phyloP scores from a whole-genome alignment of 2,329 filamentous ascomycete genomes.

The Ambrosiella cleistominuta region DNA sequence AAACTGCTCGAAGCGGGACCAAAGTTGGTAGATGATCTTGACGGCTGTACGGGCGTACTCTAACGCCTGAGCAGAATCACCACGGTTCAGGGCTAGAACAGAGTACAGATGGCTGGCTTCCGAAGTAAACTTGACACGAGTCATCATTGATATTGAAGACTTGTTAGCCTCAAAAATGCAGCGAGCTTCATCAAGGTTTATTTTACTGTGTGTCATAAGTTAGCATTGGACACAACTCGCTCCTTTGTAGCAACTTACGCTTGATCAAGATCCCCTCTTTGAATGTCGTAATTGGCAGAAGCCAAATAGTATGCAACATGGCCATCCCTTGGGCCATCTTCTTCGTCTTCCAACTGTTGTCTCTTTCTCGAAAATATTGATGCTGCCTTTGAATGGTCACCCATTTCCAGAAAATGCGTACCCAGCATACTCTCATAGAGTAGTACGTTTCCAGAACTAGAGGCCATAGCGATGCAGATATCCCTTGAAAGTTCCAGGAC shows the following conservation, averaged over 20 bases:
- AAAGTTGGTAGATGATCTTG: conserved; percentile 36
- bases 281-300: conserved; percentile 56
- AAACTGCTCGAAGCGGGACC: conserved; percentile 30
- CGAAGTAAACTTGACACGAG: conserved; percentile 28
- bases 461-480: conserved; percentile 20
- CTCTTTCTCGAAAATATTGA: conserved; percentile 37
- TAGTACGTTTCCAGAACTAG: conserved; percentile 23
- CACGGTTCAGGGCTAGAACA: conserved; percentile 43
- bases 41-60: conserved; percentile 39
- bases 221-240: neutral
- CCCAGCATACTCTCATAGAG: conserved; percentile 31
- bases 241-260: conserved; percentile 24
- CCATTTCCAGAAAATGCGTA: conserved; percentile 35
- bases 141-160: conserved; percentile 25
- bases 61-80: conserved; percentile 40
- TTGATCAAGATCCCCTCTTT: conserved; percentile 46
- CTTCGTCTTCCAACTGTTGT: conserved; percentile 28
- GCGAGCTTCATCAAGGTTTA: conserved; percentile 5
- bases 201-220: conserved; percentile 6
- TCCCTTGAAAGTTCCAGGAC: conserved; percentile 29
- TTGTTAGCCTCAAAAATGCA: conserved; percentile 12
- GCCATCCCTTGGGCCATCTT: conserved; percentile 22
- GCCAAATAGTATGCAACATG: conserved; percentile 40
- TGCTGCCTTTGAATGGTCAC: conserved; percentile 32
- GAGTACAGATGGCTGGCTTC: conserved; percentile 38